phyloP scores from a whole-genome alignment of 176 grass and related monocot species.

The Raddia distichophylla region DNA sequence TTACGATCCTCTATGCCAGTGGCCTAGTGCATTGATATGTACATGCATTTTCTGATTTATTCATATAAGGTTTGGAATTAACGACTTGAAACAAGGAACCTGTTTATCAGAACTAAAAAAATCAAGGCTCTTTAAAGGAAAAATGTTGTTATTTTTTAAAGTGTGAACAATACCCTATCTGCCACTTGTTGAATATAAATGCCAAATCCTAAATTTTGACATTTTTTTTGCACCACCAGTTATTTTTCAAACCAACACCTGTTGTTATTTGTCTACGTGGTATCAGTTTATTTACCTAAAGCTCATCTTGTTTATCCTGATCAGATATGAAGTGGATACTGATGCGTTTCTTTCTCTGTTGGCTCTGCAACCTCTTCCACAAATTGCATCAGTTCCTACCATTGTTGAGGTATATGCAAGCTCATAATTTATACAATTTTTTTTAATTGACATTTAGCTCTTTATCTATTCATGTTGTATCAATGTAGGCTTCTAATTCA shows the following conservation, averaged over 20 bases:
- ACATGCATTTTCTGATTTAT: too few species aligned
- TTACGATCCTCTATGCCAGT: not conserved
- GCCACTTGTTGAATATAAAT: slow-evolving; percentile 6
- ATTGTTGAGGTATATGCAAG: slow-evolving; percentile 83
- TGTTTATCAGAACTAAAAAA: slow-evolving; percentile 15
- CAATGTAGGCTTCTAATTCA: slow-evolving; percentile 81
- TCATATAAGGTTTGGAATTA: slow-evolving; percentile 8
- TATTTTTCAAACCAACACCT: not conserved
- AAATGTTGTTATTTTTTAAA: slow-evolving; percentile 1
- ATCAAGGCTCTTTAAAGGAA: slow-evolving; percentile 24
- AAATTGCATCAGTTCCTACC: slow-evolving; percentile 75
- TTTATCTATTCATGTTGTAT: slow-evolving; percentile 50
- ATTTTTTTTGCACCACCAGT: slow-evolving; percentile 8
- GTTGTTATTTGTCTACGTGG: slow-evolving; percentile 1
- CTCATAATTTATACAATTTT: slow-evolving; percentile 20
- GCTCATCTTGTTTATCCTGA: slow-evolving; percentile 52
- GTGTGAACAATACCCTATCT: not conserved
- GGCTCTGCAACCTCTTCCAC: slow-evolving; percentile 83
- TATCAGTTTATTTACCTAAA: slow-evolving; percentile 37
- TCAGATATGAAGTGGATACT: slow-evolving; percentile 98
- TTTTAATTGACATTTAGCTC: slow-evolving; percentile 33
- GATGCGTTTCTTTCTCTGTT: slow-evolving; percentile 94
- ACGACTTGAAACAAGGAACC: slow-evolving; percentile 11
- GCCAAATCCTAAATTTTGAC: not conserved
- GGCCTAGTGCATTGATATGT: slow-evolving; percentile 4